Conservation (phyloP, 345 rosid species). For the Aegle marmelos region DNA sequence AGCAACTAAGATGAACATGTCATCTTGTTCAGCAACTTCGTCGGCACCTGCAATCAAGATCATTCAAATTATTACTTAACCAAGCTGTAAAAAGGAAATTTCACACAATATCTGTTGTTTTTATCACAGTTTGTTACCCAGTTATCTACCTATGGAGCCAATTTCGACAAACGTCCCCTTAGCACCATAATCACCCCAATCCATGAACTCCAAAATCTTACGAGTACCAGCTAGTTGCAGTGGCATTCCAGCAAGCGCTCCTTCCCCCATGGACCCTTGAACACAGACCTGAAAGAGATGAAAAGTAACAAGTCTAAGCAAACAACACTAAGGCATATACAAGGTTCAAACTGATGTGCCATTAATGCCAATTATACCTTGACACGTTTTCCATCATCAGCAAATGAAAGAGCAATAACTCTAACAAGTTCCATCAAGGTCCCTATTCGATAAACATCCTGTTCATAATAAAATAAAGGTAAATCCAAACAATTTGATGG, state of each 20-base stretch:
- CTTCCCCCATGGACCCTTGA: slow-evolving; percentile 97
- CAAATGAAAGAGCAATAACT: slow-evolving; percentile 77
- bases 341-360: not conserved
- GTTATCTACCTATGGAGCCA: slow-evolving; percentile 72
- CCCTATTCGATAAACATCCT: slow-evolving; percentile 99
- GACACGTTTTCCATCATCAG: slow-evolving; percentile 92
- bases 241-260: slow-evolving; percentile 98
- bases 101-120: not conserved
- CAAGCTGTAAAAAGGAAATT: not conserved
- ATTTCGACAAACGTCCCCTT: slow-evolving; percentile 74
- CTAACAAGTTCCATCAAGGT: slow-evolving; percentile 93
- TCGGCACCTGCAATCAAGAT: slow-evolving; percentile 51
- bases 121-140: not conserved
- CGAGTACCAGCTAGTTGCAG: slow-evolving; percentile 89
- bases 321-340: not conserved
- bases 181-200: slow-evolving; percentile 89
- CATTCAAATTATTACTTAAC: not conserved
- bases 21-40: slow-evolving; percentile 87
- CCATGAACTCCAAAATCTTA: slow-evolving; percentile 92
- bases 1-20: slow-evolving; percentile 83
- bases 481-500: slow-evolving; percentile 7
- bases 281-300: slow-evolving; percentile 87
- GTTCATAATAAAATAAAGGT: slow-evolving; percentile 30
- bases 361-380: slow-evolving; percentile 48
- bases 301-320: slow-evolving; percentile 10